phyloP scores from a whole-genome alignment of 1,284 basidiomycete species.

The Sporisorium graminicola region DNA sequence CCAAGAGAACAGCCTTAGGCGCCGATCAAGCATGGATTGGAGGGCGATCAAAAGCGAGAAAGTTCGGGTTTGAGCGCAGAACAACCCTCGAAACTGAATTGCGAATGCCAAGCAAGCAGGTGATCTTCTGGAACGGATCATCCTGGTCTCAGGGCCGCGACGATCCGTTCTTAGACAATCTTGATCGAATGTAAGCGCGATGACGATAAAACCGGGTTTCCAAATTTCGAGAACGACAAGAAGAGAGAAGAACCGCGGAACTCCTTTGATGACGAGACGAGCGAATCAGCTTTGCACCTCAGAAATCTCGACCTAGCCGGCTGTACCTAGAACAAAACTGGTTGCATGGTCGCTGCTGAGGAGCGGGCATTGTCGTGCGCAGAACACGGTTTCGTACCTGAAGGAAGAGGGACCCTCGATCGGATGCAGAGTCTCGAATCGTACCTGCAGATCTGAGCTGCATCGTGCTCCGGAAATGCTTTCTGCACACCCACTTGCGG shows the following conservation, averaged over 20 bases:
- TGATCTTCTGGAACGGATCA: not conserved
- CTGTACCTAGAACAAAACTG: too few species aligned
- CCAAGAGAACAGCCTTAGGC: not conserved
- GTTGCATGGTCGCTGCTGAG: too few species aligned
- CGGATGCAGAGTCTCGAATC: slow-evolving; percentile 4
- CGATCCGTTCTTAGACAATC: not conserved
- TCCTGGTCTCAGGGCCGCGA: not conserved
- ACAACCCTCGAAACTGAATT: too few species aligned
- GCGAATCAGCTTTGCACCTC: not conserved
- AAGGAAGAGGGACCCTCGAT: slow-evolving; percentile 6
- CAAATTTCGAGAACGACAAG: not conserved
- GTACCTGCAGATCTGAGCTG: not conserved
- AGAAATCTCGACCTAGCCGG: too few species aligned
- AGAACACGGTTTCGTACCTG: not conserved
- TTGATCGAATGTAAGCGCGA: not conserved
- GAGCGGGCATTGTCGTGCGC: too few species aligned
- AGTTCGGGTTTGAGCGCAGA: too few species aligned
- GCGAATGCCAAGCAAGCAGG: not conserved
- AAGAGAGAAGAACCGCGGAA: slow-evolving; percentile 3
- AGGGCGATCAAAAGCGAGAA: too few species aligned
- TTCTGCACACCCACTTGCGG: not conserved
- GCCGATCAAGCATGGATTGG: not conserved
- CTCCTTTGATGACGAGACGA: not conserved
- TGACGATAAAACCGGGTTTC: not conserved
- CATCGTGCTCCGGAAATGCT: not conserved